These are phyloP conservation scores for Barnettozyma siamensis DNA, from an alignment of 805 yeast genomes.

Conservation along the genomic window DNA sequence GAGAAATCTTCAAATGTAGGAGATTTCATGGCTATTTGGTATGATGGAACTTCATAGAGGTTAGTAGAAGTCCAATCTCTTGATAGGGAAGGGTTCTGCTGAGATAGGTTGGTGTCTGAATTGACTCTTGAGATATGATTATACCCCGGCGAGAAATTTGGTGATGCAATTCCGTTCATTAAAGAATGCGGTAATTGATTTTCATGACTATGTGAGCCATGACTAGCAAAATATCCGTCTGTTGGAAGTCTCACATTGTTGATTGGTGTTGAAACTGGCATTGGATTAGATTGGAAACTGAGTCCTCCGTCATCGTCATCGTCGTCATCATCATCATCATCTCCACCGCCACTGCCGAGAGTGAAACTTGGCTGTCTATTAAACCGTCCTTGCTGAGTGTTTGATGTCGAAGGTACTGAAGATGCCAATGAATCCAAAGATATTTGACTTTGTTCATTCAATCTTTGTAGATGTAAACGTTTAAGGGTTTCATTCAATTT, in stretches of 20 bases:
- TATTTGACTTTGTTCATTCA: constrained; percentile 31
- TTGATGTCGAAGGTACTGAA: not conserved
- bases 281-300: constrained; percentile 10
- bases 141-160: constrained; percentile 49
- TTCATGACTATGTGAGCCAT: constrained; percentile 1
- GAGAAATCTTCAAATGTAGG: constrained; percentile 51
- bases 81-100: constrained; percentile 1
- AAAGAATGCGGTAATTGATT: constrained; percentile 6
- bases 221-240: constrained; percentile 32
- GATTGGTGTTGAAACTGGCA: constrained; percentile 21
- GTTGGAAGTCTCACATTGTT: constrained; percentile 16
- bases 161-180: constrained; percentile 24
- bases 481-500: constrained; percentile 47
- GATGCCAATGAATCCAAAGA: constrained; percentile 21
- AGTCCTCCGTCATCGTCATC: constrained; percentile 21
- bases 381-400: not conserved
- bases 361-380: constrained; percentile 6
- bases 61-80: constrained; percentile 38
- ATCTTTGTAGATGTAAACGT: constrained; percentile 44
- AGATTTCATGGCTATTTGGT: constrained; percentile 66
- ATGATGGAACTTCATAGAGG: constrained; percentile 76
- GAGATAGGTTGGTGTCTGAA: constrained; percentile 34
- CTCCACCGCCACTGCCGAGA: constrained; percentile 5
- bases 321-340: constrained; percentile 19
- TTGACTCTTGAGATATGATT: constrained; percentile 55